Evolutionary conservation across 2,329 filamentous ascomycete genomes (phyloP).

Genomic region (Drechmeria coniospora): DNA sequence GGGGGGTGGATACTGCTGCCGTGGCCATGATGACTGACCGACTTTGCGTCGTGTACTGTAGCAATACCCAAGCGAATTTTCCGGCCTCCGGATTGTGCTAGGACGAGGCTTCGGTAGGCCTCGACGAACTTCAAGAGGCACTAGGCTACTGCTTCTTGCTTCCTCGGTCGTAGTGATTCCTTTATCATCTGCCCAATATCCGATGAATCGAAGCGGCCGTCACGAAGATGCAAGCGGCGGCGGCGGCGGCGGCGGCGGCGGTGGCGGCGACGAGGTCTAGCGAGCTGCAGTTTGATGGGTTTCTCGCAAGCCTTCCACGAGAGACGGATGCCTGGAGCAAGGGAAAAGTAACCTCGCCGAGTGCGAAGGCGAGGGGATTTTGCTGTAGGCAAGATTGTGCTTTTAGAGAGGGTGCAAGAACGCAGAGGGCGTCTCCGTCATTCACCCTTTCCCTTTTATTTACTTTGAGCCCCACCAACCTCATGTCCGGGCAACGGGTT

Average conservation of each 20-base stretch:
- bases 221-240: constrained; percentile 27
- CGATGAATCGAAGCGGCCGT: constrained; percentile 31
- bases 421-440: constrained; percentile 5
- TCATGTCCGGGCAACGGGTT: constrained; percentile 22
- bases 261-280: constrained; percentile 24
- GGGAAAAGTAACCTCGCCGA: constrained; percentile 5
- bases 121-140: constrained; percentile 43
- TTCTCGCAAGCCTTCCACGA: too few relatives aligned
- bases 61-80: too few relatives aligned
- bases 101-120: constrained; percentile 21
- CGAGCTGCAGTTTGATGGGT: constrained; percentile 18
- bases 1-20: constrained; percentile 67
- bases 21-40: constrained; percentile 55
- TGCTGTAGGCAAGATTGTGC: too few relatives aligned
- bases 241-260: constrained; percentile 30
- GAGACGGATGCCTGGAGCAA: constrained; percentile 8
- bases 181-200: constrained; percentile 24
- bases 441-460: constrained; percentile 25
- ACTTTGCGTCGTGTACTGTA: too few relatives aligned
- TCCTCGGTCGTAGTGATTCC: constrained; percentile 33
- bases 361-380: constrained; percentile 3
- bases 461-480: constrained; percentile 22
- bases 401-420: too few relatives aligned
- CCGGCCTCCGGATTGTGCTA: too few relatives aligned
- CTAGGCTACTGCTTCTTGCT: constrained; percentile 44